phyloP scores from a whole-genome alignment of 2,329 filamentous ascomycete genomes.

The Drechmeria coniospora region DNA sequence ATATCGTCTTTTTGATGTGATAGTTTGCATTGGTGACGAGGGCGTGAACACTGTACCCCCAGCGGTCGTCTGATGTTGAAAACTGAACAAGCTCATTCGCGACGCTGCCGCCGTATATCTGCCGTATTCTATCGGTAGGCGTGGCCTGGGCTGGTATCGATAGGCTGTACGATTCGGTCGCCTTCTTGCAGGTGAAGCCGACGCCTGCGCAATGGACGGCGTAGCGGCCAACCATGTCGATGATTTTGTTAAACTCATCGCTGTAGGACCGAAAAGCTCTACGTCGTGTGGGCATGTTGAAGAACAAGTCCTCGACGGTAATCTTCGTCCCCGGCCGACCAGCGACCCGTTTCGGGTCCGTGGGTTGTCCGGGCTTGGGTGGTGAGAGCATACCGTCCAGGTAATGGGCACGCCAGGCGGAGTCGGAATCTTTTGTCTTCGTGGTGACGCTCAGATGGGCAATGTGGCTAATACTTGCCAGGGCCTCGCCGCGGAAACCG shows the following conservation, averaged over 20 bases:
- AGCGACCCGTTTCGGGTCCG: slow-evolving; percentile 76
- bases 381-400: slow-evolving; percentile 67
- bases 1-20: slow-evolving; percentile 72
- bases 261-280: slow-evolving; percentile 80
- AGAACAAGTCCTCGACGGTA: slow-evolving; percentile 92
- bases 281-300: slow-evolving; percentile 80
- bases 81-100: slow-evolving; percentile 81
- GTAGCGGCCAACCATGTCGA: slow-evolving; percentile 87
- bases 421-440: slow-evolving; percentile 72
- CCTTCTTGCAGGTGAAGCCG: slow-evolving; percentile 91
- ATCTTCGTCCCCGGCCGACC: slow-evolving; percentile 88
- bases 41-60: slow-evolving; percentile 71
- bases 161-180: slow-evolving; percentile 74
- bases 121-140: slow-evolving; percentile 70
- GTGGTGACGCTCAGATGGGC: slow-evolving; percentile 92
- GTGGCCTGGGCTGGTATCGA: slow-evolving; percentile 61
- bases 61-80: slow-evolving; percentile 53
- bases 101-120: slow-evolving; percentile 70
- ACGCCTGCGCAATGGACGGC: slow-evolving; percentile 85
- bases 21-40: slow-evolving; percentile 90
- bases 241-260: slow-evolving; percentile 95
- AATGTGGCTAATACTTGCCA: slow-evolving; percentile 97
- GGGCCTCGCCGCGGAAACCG: slow-evolving; percentile 90
- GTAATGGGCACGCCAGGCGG: slow-evolving; percentile 85
- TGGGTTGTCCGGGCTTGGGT: slow-evolving; percentile 71